phyloP scores from a whole-genome alignment of 2,329 filamentous ascomycete species.

The Xylaria sp. region DNA sequence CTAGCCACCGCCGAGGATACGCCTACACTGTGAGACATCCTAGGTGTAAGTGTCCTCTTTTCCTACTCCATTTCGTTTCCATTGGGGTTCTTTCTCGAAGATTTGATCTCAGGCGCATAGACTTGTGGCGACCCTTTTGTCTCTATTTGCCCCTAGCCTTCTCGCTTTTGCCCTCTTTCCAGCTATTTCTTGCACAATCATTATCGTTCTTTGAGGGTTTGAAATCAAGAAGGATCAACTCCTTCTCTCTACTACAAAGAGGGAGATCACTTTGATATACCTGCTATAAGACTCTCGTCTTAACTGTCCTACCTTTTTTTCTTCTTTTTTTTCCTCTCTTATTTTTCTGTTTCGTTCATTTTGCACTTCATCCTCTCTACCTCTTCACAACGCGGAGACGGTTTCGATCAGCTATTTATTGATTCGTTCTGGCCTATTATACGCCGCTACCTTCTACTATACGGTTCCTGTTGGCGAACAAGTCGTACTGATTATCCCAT shows the following conservation, averaged over 20 bases:
- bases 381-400: background rate
- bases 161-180: slow-evolving; percentile 12
- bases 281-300: background rate
- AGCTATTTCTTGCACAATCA: slow-evolving; percentile 33
- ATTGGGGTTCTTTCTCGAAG: slow-evolving; percentile 4
- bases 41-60: slow-evolving; percentile 14
- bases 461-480: slow-evolving; percentile 8
- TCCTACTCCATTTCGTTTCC: slow-evolving; percentile 21
- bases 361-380: background rate
- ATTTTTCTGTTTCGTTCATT: slow-evolving; percentile 2
- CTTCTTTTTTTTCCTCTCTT: background rate
- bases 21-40: background rate
- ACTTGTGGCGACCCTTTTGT: slow-evolving; percentile 13
- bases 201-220: slow-evolving; percentile 26
- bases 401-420: background rate
- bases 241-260: slow-evolving; percentile 15
- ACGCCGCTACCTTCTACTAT: background rate
- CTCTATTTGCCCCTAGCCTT: background rate
- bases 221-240: slow-evolving; percentile 17
- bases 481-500: slow-evolving; percentile 11
- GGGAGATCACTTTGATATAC: slow-evolving; percentile 3
- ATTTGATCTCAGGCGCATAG: background rate
- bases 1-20: background rate
- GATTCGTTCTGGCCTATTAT: background rate
- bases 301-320: background rate